Evolutionary conservation across 345 rosid genomes (phyloP), one percentile per base, ranked within the genome.

Genomic region (Garcia nutans): DNA sequence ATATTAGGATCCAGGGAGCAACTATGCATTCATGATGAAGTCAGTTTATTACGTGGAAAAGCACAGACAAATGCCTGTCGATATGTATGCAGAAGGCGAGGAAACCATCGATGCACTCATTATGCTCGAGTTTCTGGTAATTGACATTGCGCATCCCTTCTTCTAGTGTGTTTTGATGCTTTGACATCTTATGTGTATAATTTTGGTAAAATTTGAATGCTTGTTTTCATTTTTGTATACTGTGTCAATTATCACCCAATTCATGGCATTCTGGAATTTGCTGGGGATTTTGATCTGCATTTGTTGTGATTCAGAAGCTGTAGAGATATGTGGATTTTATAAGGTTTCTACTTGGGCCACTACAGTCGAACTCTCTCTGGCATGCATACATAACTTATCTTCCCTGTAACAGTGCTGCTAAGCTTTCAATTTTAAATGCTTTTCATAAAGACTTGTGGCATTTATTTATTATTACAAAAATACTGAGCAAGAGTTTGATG

Each of bases 1-100:
- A 82, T 96, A 61, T 82, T 96, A 56, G 98, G 99, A 72, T 96
- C 98, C 15, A 89, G 98, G 76, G 97, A 96, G 86, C 98, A 93
- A 74, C 78, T 93, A 62, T 96, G 99, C 79, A 91, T 92, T 78
- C 94, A 93, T 80, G 90, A 89, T 23, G 86, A 96, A 80, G 97
- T 96, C 19, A 90, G 93, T 63, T 85, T 88, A 76, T 92, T 93
- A 58, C 92, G 82, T 71, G 98, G 98, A 79, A 96, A 87, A 82
- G 92, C 97, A 57, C 98, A 93, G 65, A 89, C 87, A 54, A 88
- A 92, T 81, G 97, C 97, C 65, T 96, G 97, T 75, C 94, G 82
- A 49, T 83, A 45, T 82, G 84, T 86, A 67, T 88, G 95, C 85
- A 90, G 82, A 85, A 93, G 83, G 88, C 81, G 86, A 52, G 82